Conservation (phyloP, 2,329 filamentous ascomycete species). For the Colletotrichum siamense region DNA sequence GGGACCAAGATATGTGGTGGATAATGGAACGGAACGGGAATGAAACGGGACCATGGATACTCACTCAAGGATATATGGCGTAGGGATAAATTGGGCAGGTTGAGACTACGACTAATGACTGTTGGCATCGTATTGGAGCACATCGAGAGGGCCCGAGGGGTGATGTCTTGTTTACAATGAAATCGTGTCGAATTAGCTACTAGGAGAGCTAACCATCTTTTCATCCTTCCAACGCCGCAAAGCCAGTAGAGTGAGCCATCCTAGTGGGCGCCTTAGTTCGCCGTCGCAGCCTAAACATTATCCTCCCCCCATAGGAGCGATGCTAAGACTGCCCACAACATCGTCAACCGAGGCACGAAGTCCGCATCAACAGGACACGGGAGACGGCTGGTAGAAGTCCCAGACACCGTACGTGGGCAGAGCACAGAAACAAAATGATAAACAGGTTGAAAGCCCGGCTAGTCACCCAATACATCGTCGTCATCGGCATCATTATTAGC, state of each 20-base stretch:
- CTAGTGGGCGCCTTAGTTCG: neutral
- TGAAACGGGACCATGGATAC: neutral
- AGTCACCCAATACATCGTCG: constrained; percentile 48
- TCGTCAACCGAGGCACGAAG: neutral
- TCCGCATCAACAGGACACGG: neutral
- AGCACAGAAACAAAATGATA: neutral
- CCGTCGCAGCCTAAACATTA: neutral
- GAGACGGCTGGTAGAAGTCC: neutral
- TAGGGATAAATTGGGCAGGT: neutral
- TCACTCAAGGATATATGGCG: neutral
- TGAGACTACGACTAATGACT: neutral
- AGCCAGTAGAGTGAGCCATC: neutral
- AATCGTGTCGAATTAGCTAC: constrained; percentile 10
- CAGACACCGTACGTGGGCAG: neutral
- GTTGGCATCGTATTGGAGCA: neutral
- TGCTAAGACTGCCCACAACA: neutral
- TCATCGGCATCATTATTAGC: constrained; percentile 23
- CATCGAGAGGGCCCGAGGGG: neutral
- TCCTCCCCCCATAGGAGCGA: neutral
- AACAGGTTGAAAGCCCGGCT: neutral
- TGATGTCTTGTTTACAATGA: neutral
- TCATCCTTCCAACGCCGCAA: constrained; percentile 10
- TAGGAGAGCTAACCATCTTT: constrained; percentile 8
- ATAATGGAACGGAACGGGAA: neutral
- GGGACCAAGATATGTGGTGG: constrained; percentile 60